Evolutionary conservation across 2,329 filamentous ascomycete genomes (phyloP).

Genomic region (Seiridium unicorne): DNA sequence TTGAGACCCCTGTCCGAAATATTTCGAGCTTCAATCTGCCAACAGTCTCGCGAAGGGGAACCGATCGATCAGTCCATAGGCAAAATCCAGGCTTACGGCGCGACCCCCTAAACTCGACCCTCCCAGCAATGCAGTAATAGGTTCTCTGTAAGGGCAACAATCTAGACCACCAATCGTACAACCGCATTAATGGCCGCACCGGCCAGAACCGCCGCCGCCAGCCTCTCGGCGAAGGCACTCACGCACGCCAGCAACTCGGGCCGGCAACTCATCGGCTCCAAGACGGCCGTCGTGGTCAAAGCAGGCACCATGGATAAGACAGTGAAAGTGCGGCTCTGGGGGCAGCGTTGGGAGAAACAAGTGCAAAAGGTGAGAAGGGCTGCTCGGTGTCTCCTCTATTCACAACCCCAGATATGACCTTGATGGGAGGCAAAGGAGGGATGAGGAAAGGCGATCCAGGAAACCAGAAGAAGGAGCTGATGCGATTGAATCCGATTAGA

Average conservation of each 20-base stretch:
- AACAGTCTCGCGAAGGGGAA: neutral
- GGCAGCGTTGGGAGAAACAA: slow-evolving; percentile 68
- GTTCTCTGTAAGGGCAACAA: too few species aligned
- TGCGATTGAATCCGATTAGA: slow-evolving; percentile 33
- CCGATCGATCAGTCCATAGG: too few species aligned
- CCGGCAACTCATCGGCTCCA: slow-evolving; percentile 48
- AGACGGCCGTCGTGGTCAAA: slow-evolving; percentile 68
- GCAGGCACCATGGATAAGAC: slow-evolving; percentile 77
- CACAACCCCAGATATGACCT: neutral
- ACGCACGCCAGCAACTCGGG: slow-evolving; percentile 35
- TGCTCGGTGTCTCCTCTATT: neutral
- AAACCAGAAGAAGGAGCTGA: neutral
- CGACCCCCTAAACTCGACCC: too few species aligned
- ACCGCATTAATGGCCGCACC: neutral
- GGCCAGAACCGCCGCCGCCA: slow-evolving; percentile 2
- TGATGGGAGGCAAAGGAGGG: neutral
- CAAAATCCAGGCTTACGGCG: too few species aligned
- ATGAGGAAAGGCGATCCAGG: neutral
- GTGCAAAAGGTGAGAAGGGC: slow-evolving; percentile 64
- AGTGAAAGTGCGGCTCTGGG: slow-evolving; percentile 73
- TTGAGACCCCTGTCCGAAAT: slow-evolving; percentile 5
- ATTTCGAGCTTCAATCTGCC: slow-evolving; percentile 2
- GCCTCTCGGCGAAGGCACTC: slow-evolving; percentile 15
- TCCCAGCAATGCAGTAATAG: too few species aligned
- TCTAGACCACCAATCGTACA: neutral